These are phyloP conservation scores for Pseudopithomyces maydicus DNA, from an alignment of 2,329 filamentous ascomycete genomes.

Conservation along the genomic window DNA sequence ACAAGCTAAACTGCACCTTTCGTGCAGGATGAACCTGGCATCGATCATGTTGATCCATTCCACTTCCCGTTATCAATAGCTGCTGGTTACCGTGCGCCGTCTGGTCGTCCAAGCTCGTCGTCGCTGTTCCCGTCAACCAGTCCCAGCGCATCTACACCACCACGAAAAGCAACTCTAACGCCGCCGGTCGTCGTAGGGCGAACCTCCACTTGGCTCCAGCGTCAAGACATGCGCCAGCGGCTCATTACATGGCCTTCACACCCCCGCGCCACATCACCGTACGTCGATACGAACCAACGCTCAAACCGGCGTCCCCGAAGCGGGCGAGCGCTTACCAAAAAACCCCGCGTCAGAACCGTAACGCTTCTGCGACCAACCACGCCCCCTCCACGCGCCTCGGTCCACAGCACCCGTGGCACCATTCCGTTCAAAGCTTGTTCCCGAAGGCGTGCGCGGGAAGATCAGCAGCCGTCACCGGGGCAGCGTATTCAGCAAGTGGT, in stretches of 20 bases:
- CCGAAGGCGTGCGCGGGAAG: constrained; percentile 7
- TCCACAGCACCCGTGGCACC: not conserved
- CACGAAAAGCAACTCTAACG: constrained; percentile 1
- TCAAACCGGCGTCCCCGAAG: constrained; percentile 21
- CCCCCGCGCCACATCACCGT: not conserved
- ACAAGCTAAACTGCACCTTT: not conserved
- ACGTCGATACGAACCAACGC: constrained; percentile 13
- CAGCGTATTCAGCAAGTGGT: not conserved
- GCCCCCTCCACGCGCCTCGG: constrained; percentile 10
- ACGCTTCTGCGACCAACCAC: not conserved
- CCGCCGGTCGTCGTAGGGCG: not conserved
- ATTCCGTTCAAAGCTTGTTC: constrained; percentile 14
- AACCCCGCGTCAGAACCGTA: constrained; percentile 22
- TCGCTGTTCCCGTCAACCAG: not conserved
- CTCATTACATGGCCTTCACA: not conserved
- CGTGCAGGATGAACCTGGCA: constrained; percentile 10
- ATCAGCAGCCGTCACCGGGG: constrained; percentile 6
- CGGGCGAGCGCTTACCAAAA: constrained; percentile 5
- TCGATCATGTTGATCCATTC: constrained; percentile 20
- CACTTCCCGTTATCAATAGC: constrained; percentile 23
- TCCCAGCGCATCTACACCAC: not conserved
- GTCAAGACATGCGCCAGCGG: not conserved
- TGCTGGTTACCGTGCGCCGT: not conserved
- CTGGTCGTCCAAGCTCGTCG: not conserved
- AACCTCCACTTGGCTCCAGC: not conserved